phyloP scores from a whole-genome alignment of 1,139 yeast species.

The Meyerozyma carpophila region DNA sequence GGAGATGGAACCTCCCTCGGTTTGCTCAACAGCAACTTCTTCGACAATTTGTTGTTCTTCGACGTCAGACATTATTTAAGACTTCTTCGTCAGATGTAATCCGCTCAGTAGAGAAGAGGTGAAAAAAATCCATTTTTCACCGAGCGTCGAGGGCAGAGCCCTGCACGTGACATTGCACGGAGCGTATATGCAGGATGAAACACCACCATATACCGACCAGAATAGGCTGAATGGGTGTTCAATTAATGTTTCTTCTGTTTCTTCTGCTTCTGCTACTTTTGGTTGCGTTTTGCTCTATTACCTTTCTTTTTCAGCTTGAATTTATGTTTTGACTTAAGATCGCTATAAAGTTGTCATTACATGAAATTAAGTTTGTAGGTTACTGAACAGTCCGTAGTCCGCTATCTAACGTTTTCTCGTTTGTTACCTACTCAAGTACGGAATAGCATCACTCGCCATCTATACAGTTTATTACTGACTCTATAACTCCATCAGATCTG shows the following conservation, averaged over 20 bases:
- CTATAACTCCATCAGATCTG: conserved; percentile 65
- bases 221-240: too few species aligned
- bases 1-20: conserved; percentile 82
- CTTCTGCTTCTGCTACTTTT: too few species aligned
- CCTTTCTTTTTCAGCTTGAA: too few species aligned
- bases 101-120: conserved; percentile 67
- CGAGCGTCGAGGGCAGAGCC: conserved; percentile 2
- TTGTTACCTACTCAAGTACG: too few species aligned
- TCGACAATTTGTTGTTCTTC: conserved; percentile 83
- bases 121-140: conserved; percentile 11
- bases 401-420: too few species aligned
- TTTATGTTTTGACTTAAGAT: too few species aligned
- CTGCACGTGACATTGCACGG: not conserved
- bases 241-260: too few species aligned
- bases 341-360: too few species aligned
- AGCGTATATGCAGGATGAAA: not conserved
- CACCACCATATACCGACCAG: too few species aligned
- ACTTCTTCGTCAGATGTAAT: conserved; percentile 79
- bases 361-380: too few species aligned
- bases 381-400: too few species aligned
- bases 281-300: too few species aligned
- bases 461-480: not conserved
- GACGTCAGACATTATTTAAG: conserved; percentile 74
- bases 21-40: conserved; percentile 81
- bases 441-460: not conserved